Conservation (phyloP, 306 rosid genomes). For the Medicago lupulina region DNA sequence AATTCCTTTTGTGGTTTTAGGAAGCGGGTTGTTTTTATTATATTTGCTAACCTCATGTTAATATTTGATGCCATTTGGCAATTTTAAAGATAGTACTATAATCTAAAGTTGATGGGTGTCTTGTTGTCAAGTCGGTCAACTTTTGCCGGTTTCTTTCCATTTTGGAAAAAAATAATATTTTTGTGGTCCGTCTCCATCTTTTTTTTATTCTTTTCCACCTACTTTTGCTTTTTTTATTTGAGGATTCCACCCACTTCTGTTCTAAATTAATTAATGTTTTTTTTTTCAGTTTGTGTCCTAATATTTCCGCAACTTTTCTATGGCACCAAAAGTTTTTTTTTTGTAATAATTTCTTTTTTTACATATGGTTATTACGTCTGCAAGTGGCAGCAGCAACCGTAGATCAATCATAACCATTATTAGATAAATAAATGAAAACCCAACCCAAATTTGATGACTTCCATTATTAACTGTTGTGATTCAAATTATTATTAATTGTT, state of each 20-base stretch:
- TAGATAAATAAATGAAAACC: no score
- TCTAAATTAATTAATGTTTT: not conserved
- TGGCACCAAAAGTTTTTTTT: no score
- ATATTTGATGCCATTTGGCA: constrained; percentile 19
- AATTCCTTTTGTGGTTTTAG: no score
- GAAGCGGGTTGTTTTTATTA: no score
- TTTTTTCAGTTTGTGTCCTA: not conserved
- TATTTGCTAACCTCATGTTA: not conserved
- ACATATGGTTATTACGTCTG: no score
- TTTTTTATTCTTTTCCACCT: not conserved
- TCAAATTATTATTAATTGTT: no score
- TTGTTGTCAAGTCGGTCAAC: not conserved
- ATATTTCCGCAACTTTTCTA: no score
- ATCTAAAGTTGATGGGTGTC: not conserved
- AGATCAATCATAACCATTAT: no score
- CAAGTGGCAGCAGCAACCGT: no score
- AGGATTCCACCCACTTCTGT: not conserved
- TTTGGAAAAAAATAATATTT: not conserved
- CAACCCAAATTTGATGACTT: no score
- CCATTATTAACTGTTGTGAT: no score
- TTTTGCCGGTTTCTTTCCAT: not conserved
- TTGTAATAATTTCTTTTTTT: no score
- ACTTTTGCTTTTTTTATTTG: not conserved
- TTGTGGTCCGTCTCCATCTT: not conserved
- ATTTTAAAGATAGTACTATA: not conserved